Evolutionary conservation across 2,329 filamentous ascomycete genomes (phyloP), one percentile per base, ranked within the genome.

Genomic region (Endoconidiophora laricicola): DNA sequence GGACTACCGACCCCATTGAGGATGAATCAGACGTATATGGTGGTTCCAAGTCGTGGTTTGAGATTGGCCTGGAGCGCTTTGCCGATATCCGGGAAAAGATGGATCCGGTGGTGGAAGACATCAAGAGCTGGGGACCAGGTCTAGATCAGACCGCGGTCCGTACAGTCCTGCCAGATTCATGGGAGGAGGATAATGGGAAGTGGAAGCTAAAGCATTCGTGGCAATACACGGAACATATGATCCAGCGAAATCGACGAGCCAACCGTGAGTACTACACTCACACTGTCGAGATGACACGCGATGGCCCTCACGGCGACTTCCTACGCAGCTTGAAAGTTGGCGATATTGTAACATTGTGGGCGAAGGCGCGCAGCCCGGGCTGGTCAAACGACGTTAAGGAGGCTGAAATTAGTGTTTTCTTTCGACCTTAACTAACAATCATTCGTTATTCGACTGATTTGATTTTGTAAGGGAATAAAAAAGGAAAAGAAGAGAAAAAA

Each of bases 291-390:
- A 81, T 69, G 22, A 57, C 68, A 24, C 65, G 69, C 0, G 63
- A 69, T 1, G 69, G 69, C 0, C 57, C 61, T 2, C 67, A 60
- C 2, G 68, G 60, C 0, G 29, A 68, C 37, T 79, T 78, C 59
- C 69, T 81, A 33, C 68, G 71, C 14, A 65, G 62, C 43, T 58
- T 81, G 55, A 70, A 68, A 55, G 55, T 76, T n/a, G 78, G 78
- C 1, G 78, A 81, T 55, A 69, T 77, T 16, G 62, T 81, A 9
- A 79, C 76, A 0, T 57, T 81, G 1, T 81, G 77, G 77, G 76
- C 64, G 1, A 77, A 73, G 60, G 68, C 74, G 2, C 68, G 76
- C 52, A 80, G 75, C 50, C 60, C 58, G 0, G 69, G 62, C 0
- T 81, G 78, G 78, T 43, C 49, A 1, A 80, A 80, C 54, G 48